Evolutionary conservation across 768 basidiomycete species (phyloP), one percentile per base, ranked within the genome.

Genomic region (Leucogyrophana mollusca): DNA sequence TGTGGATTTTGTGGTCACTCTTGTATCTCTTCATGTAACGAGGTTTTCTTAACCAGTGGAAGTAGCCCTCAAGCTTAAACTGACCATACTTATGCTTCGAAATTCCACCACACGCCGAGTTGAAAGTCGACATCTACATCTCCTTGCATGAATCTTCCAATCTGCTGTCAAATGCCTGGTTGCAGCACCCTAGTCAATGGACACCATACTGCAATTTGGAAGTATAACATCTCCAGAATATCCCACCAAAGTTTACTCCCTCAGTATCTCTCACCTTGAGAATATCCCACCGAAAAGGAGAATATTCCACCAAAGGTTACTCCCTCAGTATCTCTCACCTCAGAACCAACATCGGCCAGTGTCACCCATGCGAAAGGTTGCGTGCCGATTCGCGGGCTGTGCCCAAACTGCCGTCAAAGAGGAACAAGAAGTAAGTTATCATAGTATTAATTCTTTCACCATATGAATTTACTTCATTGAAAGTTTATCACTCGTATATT

Each of bases 141-240:
- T 35, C 44, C 2, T 45, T 21, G 16, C 14, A 35, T 23, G n/a
- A 45, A 45, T 17, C 8, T 45, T 25, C 40, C 46, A 3, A 13
- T 47, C 4, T 3, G 40, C n/a, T 47, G 46, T 18, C 8, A 5
- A 9, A 30, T 47, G 6, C 42, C 39, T 14, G 18, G 10, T 13
- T 25, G 42, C 42, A 21, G 9, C 4, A 9, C 17, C 27, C 33
- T 9, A 17, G 33, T 41, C 20, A 42, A n/a, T 1, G 23, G 35
- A 22, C n/a, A 14, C 8, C 16, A 18, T 18, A 16, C 7, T 11
- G 46, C 32, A 11, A n/a, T 42, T 11, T 47, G 46, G 46, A 30
- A 34, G 16, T 47, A 47, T 17, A 47, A 47, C 24, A 33, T 47
- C 21, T 32, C 40, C 33, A 16, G n/a, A n/a, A n/a, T n/a, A n/a